These are phyloP conservation scores for Fusarium sp. DNA, from an alignment of 2,329 filamentous ascomycete species.

Conservation along the genomic window DNA sequence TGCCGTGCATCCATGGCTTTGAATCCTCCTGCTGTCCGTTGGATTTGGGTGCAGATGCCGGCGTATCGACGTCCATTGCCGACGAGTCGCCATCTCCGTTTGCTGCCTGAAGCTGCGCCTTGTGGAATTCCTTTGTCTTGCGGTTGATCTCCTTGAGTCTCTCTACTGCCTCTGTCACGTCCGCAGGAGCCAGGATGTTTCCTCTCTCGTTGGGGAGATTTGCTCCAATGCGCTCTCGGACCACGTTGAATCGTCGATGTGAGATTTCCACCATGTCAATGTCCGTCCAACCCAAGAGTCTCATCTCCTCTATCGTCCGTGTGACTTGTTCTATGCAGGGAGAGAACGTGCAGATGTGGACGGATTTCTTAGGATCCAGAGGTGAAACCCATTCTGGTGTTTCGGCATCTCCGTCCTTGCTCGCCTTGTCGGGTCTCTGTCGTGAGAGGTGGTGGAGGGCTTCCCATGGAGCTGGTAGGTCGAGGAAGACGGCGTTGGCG, in stretches of 20 bases:
- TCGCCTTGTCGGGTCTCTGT: slow-evolving; percentile 43
- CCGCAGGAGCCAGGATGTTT: slow-evolving; percentile 72
- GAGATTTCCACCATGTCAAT: slow-evolving; percentile 93
- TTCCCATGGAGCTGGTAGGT: slow-evolving; percentile 82
- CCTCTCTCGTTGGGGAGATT: slow-evolving; percentile 71
- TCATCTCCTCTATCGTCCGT: slow-evolving; percentile 80
- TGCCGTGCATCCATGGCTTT: slow-evolving; percentile 77
- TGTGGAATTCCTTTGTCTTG: slow-evolving; percentile 71
- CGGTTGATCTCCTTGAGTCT: slow-evolving; percentile 77
- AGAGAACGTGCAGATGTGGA: slow-evolving; percentile 90
- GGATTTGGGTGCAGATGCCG: slow-evolving; percentile 41
- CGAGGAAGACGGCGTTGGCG: slow-evolving; percentile 77
- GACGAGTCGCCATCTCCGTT: slow-evolving; percentile 44
- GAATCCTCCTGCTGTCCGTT: slow-evolving; percentile 43
- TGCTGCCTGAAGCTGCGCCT: slow-evolving; percentile 40
- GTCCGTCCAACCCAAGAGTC: slow-evolving; percentile 84
- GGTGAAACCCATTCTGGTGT: slow-evolving; percentile 60
- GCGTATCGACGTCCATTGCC: slow-evolving; percentile 53
- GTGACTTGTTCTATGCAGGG: slow-evolving; percentile 97
- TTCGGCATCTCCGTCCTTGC: slow-evolving; percentile 36
- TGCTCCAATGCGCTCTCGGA: slow-evolving; percentile 80
- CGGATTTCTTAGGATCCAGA: slow-evolving; percentile 74
- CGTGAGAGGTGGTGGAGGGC: slow-evolving; percentile 78
- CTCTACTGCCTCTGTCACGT: slow-evolving; percentile 79
- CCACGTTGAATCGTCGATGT: slow-evolving; percentile 79